These are phyloP conservation scores for Melampsora larici-populina DNA, from an alignment of 1,284 basidiomycete genomes.

Conservation along the genomic window DNA sequence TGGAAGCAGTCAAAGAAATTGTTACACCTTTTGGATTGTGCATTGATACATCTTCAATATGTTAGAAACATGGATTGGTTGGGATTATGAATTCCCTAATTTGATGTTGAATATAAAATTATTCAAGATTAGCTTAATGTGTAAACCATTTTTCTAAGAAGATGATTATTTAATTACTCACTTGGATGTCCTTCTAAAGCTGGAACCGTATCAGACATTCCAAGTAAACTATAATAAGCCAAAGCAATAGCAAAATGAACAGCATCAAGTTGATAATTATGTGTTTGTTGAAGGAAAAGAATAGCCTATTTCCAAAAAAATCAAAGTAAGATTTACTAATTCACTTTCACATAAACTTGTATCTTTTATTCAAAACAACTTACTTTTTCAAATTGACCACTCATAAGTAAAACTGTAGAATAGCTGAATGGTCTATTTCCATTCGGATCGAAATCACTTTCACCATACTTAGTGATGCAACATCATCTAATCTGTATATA, in stretches of 20 bases:
- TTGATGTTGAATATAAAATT: constrained; percentile 67
- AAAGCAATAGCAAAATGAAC: constrained; percentile 90
- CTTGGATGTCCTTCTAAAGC: constrained; percentile 76
- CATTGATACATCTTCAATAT: constrained; percentile 13
- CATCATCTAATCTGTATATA: constrained; percentile 68
- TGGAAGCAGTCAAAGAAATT: constrained; percentile 65
- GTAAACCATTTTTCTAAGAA: no score
- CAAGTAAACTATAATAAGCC: constrained; percentile 86
- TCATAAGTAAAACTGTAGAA: constrained; percentile 85
- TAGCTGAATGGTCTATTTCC: constrained; percentile 66
- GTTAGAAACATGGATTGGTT: constrained; percentile 55
- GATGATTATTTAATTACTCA: no score
- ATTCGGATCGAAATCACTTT: constrained; percentile 83
- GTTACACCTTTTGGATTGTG: constrained; percentile 45
- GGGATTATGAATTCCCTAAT: constrained; percentile 75
- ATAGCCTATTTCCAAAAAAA: constrained; percentile 73
- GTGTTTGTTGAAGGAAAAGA: constrained; percentile 81
- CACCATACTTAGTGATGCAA: constrained; percentile 83
- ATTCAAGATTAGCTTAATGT: no score
- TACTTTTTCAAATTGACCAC: constrained; percentile 89
- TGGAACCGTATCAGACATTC: constrained; percentile 72
- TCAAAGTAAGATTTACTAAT: no score
- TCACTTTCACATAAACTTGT: no score
- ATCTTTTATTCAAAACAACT: no score
- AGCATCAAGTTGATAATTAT: constrained; percentile 84